Conservation (phyloP, 2,329 filamentous ascomycete species). For the Pseudogymnoascus sp. region DNA sequence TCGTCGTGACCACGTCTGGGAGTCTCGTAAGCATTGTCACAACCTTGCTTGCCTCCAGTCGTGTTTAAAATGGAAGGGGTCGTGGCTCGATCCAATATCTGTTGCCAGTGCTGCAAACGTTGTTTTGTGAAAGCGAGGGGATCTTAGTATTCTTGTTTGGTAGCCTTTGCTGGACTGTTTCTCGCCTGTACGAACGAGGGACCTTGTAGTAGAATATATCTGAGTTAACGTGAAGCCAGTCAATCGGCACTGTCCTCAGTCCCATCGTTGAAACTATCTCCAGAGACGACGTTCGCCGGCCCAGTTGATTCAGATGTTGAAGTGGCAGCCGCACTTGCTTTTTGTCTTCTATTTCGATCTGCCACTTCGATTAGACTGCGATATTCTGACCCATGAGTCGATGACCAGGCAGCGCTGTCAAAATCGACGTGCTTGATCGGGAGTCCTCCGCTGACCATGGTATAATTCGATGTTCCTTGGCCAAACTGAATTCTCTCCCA, state of each 20-base stretch:
- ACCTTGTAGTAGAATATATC: not conserved
- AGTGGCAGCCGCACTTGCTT: constrained; percentile 24
- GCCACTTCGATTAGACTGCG: constrained; percentile 72
- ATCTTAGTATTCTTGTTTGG: not conserved
- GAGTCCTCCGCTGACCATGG: constrained; percentile 26
- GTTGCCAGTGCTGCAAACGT: not conserved
- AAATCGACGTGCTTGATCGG: constrained; percentile 83
- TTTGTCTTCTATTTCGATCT: constrained; percentile 37
- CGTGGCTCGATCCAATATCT: not conserved
- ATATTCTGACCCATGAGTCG: constrained; percentile 66
- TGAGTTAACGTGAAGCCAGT: not conserved
- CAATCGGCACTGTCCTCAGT: not conserved
- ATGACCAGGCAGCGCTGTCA: constrained; percentile 67
- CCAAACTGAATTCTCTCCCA: constrained; percentile 83
- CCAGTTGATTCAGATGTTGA: not conserved
- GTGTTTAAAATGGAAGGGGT: not conserved
- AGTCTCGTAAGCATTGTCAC: not conserved
- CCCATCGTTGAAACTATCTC: not conserved
- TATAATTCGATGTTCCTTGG: constrained; percentile 37
- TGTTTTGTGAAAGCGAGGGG: not conserved
- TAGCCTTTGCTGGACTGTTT: not conserved
- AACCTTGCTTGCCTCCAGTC: not conserved
- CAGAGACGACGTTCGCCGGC: not conserved
- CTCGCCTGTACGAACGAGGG: not conserved
- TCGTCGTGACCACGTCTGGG: not conserved